A percentile compares a stretch with the other conserved stretches of the same genome.
These are phyloP conservation scores for Leucocoprinus leucothites DNA, from an alignment of 768 basidiomycete species.

Conservation along the genomic window DNA sequence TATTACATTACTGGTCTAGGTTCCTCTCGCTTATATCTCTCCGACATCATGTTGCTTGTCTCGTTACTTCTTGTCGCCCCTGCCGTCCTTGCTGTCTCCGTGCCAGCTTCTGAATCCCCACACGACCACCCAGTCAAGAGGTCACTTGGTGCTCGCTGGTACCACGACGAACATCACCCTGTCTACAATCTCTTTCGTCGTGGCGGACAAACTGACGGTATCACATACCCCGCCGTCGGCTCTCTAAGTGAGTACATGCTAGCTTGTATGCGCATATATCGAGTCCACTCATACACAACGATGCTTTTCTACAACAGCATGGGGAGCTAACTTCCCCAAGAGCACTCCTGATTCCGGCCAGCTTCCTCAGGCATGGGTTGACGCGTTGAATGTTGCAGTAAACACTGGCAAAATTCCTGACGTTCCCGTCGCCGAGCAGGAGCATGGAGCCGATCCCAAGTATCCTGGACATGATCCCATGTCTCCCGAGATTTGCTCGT, in stretches of 20 bases:
- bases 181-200: slow-evolving; percentile 64
- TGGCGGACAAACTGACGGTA: slow-evolving; percentile 43
- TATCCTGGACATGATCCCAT: slow-evolving; percentile 43
- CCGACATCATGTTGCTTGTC: slow-evolving; percentile 11
- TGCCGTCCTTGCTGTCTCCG: slow-evolving; percentile 8
- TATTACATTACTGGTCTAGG: neutral
- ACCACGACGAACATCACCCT: slow-evolving; percentile 58
- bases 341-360: slow-evolving; percentile 40
- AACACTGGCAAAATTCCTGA: slow-evolving; percentile 70
- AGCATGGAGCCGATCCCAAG: slow-evolving; percentile 34
- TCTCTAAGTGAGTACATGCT: slow-evolving; percentile 43
- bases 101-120: slow-evolving; percentile 9
- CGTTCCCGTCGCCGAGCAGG: slow-evolving; percentile 48
- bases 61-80: slow-evolving; percentile 5
- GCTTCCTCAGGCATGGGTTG: slow-evolving; percentile 69
- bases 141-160: slow-evolving; percentile 49
- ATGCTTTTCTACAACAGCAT: slow-evolving; percentile 35
- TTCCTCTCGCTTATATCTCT: neutral
- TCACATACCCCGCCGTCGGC: slow-evolving; percentile 52
- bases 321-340: slow-evolving; percentile 60
- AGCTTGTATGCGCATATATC: neutral
- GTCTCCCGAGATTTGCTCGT: slow-evolving; percentile 65
- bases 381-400: slow-evolving; percentile 66
- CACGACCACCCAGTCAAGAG: slow-evolving; percentile 24
- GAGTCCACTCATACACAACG: neutral